Base-by-base conservation (phyloP, 306 rosid species). In the Begonia loranthoides region DNA sequence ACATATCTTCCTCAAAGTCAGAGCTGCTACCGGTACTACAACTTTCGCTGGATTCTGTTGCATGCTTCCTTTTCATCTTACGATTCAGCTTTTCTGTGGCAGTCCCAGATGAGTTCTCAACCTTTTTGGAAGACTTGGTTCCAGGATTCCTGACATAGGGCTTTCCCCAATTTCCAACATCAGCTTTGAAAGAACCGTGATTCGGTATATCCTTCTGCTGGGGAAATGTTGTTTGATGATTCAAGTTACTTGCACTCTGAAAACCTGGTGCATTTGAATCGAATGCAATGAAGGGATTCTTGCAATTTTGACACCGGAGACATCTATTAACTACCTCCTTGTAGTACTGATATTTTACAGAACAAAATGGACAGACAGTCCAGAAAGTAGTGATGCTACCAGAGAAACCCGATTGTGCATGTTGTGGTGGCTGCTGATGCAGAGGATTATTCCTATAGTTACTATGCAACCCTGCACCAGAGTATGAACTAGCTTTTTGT, bases 331-430 rank as follows among this genome's bases (percentile, higher is more conserved):
- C 55, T 55, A 70, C 67, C 34, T 67, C 83, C 62, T 63, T 70
- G 56, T 57, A 62, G 61, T 78, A 80, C 73, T 85, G 73, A 61
- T 73, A 90, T 69, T 59, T 76, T 11, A 67, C 59, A 1, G 65
- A 44, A 73, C 99, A 90, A 73, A 62, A 78, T 10, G 92, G 76
- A 73, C 99, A 90, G 22, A 11, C 53, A 50, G 94, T 86, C 92
- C 94, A 86, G 67, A 90, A 90, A 8, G 92, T 79, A 28, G 70
- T 14, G 19, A 58, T 65, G 34, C 21, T 59, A 36, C 67, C 77
- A 45, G 74, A 61, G 34, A 45, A 41, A 51, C 75, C 83, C 6
- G 72, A 69, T 44, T 71, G 76, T 60, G 66, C 61, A 43, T 82
- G 50, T 54, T 67, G 86, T 55, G 57, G 74, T 41, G 72, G 65